A percentile compares a stretch with the other conserved stretches of the same genome.
phyloP scores from a whole-genome alignment of 2,329 filamentous ascomycete genomes.

The Arthrobotrys sinensis region DNA sequence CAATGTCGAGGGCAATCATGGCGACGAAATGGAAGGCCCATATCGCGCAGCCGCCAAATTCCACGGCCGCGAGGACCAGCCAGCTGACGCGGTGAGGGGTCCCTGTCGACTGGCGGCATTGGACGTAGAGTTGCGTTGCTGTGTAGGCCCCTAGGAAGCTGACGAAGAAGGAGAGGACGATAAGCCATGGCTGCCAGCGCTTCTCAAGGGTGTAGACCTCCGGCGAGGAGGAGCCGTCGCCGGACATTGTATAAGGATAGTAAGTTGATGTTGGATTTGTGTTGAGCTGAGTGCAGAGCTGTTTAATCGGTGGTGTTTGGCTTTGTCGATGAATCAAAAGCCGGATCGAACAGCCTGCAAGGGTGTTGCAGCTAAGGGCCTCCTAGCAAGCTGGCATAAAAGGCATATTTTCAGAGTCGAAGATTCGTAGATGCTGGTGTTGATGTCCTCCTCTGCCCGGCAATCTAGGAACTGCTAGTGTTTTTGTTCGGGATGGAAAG shows the following conservation, averaged over 20 bases:
- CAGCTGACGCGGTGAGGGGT: conserved; percentile 45
- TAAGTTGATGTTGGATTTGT: conserved; percentile 12
- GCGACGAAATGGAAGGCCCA: conserved; percentile 60
- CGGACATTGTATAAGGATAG: too few relatives aligned
- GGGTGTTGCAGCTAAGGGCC: conserved; percentile 41
- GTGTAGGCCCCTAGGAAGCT: conserved; percentile 60
- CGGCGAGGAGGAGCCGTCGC: conserved; percentile 17
- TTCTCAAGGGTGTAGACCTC: conserved; percentile 54
- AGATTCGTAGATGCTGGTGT: conserved; percentile 10
- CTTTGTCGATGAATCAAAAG: conserved; percentile 31
- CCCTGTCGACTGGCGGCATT: conserved; percentile 54
- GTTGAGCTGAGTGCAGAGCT: conserved; percentile 37
- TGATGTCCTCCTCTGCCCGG: conserved; percentile 26
- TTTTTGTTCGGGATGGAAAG: too few relatives aligned
- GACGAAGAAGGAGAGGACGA: conserved; percentile 58
- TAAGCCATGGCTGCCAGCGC: conserved; percentile 56
- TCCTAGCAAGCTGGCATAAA: conserved; percentile 45
- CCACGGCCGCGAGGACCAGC: conserved; percentile 53
- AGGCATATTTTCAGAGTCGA: neutral
- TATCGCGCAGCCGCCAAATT: conserved; percentile 59
- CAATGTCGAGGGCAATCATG: conserved; percentile 59
- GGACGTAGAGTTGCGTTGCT: conserved; percentile 57
- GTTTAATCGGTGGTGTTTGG: conserved; percentile 45
- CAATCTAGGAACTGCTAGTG: too few relatives aligned
- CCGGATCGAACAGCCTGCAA: conserved; percentile 42